These are phyloP conservation scores for Fagus crenata DNA, from an alignment of 306 rosid species.

Conservation along the genomic window DNA sequence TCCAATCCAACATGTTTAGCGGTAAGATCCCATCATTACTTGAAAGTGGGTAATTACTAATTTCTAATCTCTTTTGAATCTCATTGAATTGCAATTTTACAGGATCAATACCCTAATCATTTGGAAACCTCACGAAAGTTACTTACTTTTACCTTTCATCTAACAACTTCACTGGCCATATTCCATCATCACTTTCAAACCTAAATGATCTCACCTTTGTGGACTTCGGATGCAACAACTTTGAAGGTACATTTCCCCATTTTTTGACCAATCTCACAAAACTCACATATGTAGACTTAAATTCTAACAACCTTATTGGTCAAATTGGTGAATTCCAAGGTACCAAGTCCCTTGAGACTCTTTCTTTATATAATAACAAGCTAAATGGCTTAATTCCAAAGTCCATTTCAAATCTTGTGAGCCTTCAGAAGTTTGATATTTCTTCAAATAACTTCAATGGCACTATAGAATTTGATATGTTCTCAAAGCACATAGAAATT, in stretches of 20 bases:
- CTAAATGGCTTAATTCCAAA: constrained; percentile 16
- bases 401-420: constrained; percentile 14
- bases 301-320: constrained; percentile 1
- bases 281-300: too few species aligned
- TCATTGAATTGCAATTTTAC: not conserved
- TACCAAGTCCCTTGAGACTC: not conserved
- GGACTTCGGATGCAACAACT: not conserved
- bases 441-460: constrained; percentile 22
- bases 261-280: too few species aligned
- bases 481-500: not conserved
- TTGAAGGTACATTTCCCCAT: not conserved
- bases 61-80: too few species aligned
- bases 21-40: too few species aligned
- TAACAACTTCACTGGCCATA: constrained; percentile 22
- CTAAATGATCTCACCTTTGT: constrained; percentile 5
- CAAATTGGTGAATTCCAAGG: not conserved
- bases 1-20: too few species aligned
- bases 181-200: constrained; percentile 7
- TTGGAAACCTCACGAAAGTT: constrained; percentile 29
- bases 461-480: not conserved
- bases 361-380: not conserved
- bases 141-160: not conserved
- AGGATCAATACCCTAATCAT: not conserved
- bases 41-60: too few species aligned
- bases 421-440: not conserved